Conservation (phyloP, 2,329 filamentous ascomycete species). For the Scopulariopsis brevicaulis region DNA sequence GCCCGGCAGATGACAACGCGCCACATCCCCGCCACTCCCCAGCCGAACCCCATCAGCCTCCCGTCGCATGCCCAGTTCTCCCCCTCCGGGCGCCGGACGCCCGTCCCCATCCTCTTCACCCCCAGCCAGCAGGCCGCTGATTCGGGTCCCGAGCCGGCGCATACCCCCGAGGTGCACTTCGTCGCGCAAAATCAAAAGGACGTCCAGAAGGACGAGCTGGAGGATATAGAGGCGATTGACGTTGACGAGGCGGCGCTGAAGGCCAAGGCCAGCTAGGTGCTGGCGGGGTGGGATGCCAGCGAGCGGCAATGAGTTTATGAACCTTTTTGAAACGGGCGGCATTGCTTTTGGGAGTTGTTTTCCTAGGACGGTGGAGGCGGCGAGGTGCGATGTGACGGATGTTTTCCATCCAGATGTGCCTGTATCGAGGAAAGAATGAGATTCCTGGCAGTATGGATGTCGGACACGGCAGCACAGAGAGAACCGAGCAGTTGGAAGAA, state of each 20-base stretch:
- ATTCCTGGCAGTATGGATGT: background rate
- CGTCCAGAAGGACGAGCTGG: background rate
- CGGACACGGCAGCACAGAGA: background rate
- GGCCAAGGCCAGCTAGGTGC: background rate
- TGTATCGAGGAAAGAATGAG: background rate
- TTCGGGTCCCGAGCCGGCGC: background rate
- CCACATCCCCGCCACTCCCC: background rate
- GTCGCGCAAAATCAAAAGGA: background rate
- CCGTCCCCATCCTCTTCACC: conserved; percentile 5
- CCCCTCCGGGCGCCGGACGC: conserved; percentile 1
- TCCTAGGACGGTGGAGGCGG: no score
- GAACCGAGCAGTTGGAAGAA: background rate
- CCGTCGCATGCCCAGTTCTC: background rate
- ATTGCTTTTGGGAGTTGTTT: no score
- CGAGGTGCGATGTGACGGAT: no score
- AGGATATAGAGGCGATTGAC: background rate
- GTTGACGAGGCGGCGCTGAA: conserved; percentile 3
- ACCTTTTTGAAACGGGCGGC: background rate
- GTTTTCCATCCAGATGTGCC: no score
- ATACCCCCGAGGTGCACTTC: conserved; percentile 1
- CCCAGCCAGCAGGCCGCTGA: background rate
- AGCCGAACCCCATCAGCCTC: conserved; percentile 1
- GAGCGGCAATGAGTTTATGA: background rate
- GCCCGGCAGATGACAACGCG: background rate
- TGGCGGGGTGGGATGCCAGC: background rate